These are phyloP conservation scores for Neonectria faginata DNA, from an alignment of 2,329 filamentous ascomycete genomes.

Conservation along the genomic window DNA sequence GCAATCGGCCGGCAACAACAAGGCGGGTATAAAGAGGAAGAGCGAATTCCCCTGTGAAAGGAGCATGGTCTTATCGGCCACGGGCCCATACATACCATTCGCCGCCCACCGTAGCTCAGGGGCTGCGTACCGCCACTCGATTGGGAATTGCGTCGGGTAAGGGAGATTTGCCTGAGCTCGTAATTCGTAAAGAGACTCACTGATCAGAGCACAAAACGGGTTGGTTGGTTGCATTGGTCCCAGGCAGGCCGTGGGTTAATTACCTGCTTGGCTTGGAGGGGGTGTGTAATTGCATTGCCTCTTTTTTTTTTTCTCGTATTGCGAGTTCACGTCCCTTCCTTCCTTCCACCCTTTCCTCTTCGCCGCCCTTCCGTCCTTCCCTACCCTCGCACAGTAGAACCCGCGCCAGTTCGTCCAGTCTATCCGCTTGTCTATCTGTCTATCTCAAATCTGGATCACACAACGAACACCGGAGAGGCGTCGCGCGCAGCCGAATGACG, in stretches of 20 bases:
- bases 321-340: neutral
- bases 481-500: neutral
- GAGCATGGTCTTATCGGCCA: neutral
- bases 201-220: neutral
- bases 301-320: constrained; percentile 6
- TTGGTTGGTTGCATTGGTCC: neutral
- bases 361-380: neutral
- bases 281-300: constrained; percentile 3
- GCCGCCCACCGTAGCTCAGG: neutral
- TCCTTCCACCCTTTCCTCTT: neutral
- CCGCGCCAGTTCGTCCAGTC: neutral
- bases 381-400: neutral
- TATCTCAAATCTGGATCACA: neutral
- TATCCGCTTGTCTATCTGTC: neutral
- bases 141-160: neutral
- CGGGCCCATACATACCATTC: neutral
- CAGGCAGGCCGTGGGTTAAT: neutral
- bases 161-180: neutral
- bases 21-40: neutral
- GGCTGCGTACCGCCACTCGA: neutral
- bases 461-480: neutral
- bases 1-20: neutral
- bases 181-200: neutral
- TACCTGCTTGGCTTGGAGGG: neutral
- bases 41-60: neutral